phyloP scores from a whole-genome alignment of 345 rosid genomes.

The Anacardium occidentale region DNA sequence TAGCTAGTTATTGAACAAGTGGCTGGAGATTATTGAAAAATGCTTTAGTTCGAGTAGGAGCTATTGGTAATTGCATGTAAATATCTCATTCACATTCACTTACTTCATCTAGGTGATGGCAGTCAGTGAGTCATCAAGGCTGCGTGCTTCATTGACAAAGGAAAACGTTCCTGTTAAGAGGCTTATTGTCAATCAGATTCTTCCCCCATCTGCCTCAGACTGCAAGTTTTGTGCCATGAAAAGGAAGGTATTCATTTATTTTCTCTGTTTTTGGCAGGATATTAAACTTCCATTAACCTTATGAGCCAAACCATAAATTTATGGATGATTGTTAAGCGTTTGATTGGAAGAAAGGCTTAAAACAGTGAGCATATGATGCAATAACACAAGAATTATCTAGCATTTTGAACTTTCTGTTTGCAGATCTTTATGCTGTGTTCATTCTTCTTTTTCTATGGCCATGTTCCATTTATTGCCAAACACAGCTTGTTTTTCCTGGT shows the following conservation, averaged over 20 bases:
- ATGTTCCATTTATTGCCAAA: too few relatives aligned
- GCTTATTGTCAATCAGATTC: slow-evolving; percentile 89
- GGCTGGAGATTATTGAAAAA: background rate
- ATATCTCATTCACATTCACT: background rate
- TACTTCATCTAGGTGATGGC: slow-evolving; percentile 79
- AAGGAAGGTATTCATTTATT: slow-evolving; percentile 69
- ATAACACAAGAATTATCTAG: background rate
- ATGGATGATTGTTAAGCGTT: background rate
- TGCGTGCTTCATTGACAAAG: slow-evolving; percentile 75
- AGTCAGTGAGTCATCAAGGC: slow-evolving; percentile 80
- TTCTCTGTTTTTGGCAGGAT: background rate
- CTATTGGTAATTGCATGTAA: background rate
- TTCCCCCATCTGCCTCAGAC: slow-evolving; percentile 83
- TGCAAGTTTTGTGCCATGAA: slow-evolving; percentile 96
- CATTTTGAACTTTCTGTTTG: background rate
- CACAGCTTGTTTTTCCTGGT: background rate
- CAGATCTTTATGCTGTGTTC: background rate
- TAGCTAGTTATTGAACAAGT: background rate
- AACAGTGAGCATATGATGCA: background rate
- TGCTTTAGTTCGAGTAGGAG: background rate
- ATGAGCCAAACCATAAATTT: background rate
- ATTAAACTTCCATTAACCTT: background rate
- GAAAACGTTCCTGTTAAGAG: slow-evolving; percentile 89
- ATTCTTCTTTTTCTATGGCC: background rate
- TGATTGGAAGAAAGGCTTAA: background rate